Base-by-base conservation (phyloP, 129 eudicot species). In the Helianthus tuberosus region DNA sequence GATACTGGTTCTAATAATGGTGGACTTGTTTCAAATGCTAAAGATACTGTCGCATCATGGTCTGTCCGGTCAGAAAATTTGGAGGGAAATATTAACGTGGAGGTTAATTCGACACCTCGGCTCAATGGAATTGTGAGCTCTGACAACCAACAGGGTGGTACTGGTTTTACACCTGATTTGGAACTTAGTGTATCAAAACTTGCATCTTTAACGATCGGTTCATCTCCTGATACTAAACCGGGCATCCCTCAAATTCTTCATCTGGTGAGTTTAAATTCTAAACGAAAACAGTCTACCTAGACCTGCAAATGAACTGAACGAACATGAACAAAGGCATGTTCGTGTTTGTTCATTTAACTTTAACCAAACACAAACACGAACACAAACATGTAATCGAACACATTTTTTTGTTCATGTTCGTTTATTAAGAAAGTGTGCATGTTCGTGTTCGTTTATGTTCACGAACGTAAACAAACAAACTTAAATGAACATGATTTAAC, bases 161-260 rank as follows among this genome's bases (percentile, higher is more conserved):
- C 66, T 51, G 64, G 74, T 68, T 13, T 46, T 52, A 58, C 71
- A 12, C 69, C 81, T 70, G 89, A 81, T 74, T 58, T 80, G 71
- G 72, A 81, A 66, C 65, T 77, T 54, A 76, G 81, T 75, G 71
- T 71, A 74, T 36, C 91, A 9, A 83, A 86, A 55, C 80, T 85
- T 72, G 71, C 86, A 50, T 74, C 75, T 64, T 68, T 85, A 63
- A 81, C 79, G 64, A 71, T 81, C 50, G 83, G 32, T 64, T 65
- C 89, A 68, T 59, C 81, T 69, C 63, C 84, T 11, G 97, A 88
- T 81, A 61, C 82, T 17, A 91, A 83, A 76, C 96, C 87, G 36
- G 91, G 97, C 83, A 88, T 94, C 77, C 90, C 99, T 36, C 93
- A 94, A 73, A 75, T 94, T 53, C 96, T 94, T 71, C 96, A 88